These are phyloP conservation scores for Elasticomyces elasticus DNA, from an alignment of 495 filamentous ascomycete genomes.

Conservation along the genomic window DNA sequence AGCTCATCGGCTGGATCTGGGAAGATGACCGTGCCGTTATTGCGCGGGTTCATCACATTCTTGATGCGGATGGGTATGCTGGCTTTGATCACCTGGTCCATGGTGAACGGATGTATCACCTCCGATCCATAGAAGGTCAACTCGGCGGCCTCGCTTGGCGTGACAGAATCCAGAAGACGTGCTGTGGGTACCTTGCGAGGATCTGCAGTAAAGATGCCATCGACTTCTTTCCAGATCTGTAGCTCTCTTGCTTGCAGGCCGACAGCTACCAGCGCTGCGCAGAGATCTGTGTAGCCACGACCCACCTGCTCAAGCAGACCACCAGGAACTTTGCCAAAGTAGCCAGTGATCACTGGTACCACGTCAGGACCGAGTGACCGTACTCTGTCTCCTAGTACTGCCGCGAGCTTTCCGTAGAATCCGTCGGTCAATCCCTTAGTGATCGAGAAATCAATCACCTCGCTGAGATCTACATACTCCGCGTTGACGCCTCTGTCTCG, in stretches of 20 bases:
- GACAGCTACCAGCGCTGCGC: constrained; percentile 41
- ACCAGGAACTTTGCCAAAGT: constrained; percentile 42
- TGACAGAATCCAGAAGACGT: constrained; percentile 39
- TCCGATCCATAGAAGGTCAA: constrained; percentile 47
- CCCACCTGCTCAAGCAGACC: constrained; percentile 40
- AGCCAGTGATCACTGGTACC: constrained; percentile 36
- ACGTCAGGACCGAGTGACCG: constrained; percentile 48
- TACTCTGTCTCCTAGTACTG: constrained; percentile 56
- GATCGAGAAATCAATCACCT: constrained; percentile 56
- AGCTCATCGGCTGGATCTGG: constrained; percentile 37
- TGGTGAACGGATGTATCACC: constrained; percentile 95
- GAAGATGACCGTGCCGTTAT: constrained; percentile 78
- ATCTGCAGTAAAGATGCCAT: constrained; percentile 49
- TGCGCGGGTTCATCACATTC: constrained; percentile 90
- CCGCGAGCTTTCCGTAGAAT: constrained; percentile 70
- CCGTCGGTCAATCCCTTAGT: constrained; percentile 53
- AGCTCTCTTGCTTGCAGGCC: constrained; percentile 41
- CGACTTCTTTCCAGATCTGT: constrained; percentile 49
- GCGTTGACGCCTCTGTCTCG: constrained; percentile 68
- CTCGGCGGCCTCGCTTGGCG: constrained; percentile 44
- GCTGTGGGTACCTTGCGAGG: constrained; percentile 45
- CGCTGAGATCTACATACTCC: constrained; percentile 76
- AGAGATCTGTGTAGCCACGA: constrained; percentile 45
- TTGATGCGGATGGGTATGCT: constrained; percentile 93
- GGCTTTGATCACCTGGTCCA: constrained; percentile 94